These are phyloP conservation scores for Fistulinella prunicolor DNA, from an alignment of 768 basidiomycete species.

Conservation along the genomic window DNA sequence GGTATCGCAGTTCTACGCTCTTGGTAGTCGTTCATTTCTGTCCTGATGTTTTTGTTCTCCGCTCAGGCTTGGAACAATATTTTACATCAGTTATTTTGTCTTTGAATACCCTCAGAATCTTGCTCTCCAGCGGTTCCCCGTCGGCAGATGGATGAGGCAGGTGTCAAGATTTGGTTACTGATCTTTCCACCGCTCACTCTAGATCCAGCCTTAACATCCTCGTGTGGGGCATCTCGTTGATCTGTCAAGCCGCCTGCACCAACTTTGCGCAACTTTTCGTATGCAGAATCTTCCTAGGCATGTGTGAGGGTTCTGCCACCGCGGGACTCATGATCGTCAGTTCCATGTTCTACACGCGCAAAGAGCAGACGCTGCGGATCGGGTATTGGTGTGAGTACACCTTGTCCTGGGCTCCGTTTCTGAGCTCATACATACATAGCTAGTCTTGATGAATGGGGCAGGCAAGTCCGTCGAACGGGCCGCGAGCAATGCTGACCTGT, in stretches of 20 bases:
- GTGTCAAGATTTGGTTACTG: background rate
- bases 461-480: conserved; percentile 33
- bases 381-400: conserved; percentile 70
- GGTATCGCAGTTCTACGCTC: conserved; percentile 36
- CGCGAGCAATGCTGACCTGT: conserved; percentile 5
- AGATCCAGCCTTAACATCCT: conserved; percentile 58
- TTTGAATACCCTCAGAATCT: conserved; percentile 78
- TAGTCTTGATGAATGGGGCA: conserved; percentile 74
- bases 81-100: conserved; percentile 65
- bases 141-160: conserved; percentile 80
- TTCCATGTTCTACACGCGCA: conserved; percentile 76
- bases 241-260: conserved; percentile 65
- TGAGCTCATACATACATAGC: background rate
- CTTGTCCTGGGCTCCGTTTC: background rate
- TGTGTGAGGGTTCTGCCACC: conserved; percentile 70
- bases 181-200: background rate
- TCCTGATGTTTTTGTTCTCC: no score
- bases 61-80: conserved; percentile 71
- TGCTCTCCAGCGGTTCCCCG: conserved; percentile 67
- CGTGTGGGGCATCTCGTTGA: conserved; percentile 61
- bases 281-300: conserved; percentile 62
- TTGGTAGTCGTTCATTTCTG: background rate
- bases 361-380: conserved; percentile 63
- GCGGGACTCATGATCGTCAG: conserved; percentile 76
- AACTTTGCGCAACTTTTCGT: conserved; percentile 64